These are phyloP conservation scores for Mucor sp. DNA, from an alignment of 371 early-diverging fungal genomes.

Conservation along the genomic window DNA sequence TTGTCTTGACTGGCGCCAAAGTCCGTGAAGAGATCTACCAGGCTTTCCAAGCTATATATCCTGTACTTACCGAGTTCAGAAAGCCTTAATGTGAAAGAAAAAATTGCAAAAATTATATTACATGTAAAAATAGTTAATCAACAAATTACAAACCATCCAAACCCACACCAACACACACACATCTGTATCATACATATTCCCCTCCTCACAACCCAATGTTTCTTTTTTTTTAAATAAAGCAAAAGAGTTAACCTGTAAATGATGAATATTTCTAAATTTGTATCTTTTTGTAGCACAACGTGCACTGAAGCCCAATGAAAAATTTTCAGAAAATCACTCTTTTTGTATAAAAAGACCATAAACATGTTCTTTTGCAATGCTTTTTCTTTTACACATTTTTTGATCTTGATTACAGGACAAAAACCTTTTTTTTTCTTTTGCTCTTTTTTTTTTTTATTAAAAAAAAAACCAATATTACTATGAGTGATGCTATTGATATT, in stretches of 20 bases:
- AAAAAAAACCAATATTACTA: background rate
- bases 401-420: background rate
- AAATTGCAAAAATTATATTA: conserved; percentile 1
- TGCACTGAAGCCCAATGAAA: background rate
- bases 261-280: background rate
- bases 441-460: background rate
- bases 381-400: background rate
- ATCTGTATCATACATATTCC: background rate
- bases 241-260: background rate
- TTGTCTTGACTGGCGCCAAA: conserved; percentile 99
- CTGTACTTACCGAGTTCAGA: conserved; percentile 93
- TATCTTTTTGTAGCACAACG: background rate
- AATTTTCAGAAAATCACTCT: background rate
- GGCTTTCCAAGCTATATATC: conserved; percentile 99
- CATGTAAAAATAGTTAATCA: conserved; percentile 6
- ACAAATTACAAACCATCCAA: background rate
- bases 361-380: background rate
- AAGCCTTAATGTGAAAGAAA: conserved; percentile 59
- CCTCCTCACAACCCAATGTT: background rate
- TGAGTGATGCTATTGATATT: background rate
- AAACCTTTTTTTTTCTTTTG: background rate
- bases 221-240: background rate
- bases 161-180: background rate
- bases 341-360: background rate
- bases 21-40: conserved; percentile 99